Conservation (phyloP, 805 yeast species). For the Yamadazyma philogaea region DNA sequence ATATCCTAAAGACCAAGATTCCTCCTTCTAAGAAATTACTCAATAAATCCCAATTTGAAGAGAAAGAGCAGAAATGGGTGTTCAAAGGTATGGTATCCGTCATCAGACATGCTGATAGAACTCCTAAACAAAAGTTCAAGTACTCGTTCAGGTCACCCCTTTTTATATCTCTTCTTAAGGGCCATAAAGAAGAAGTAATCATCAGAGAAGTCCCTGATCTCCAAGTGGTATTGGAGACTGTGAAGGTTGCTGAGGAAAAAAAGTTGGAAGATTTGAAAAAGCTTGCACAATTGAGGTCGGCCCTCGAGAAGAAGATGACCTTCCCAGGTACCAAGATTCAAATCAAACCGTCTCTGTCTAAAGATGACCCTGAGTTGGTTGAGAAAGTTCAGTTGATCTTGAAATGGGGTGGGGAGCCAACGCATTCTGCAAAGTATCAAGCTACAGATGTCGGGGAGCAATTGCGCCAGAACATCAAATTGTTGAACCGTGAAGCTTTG, state of each 20-base stretch:
- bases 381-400: conserved; percentile 94
- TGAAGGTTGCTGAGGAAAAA: conserved; percentile 74
- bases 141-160: conserved; percentile 88
- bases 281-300: conserved; percentile 69
- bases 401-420: conserved; percentile 99
- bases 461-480: conserved; percentile 83
- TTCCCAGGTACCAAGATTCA: conserved; percentile 97
- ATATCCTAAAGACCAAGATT: conserved; percentile 35
- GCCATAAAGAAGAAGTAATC: conserved; percentile 93
- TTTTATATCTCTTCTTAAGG: conserved; percentile 82
- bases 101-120: conserved; percentile 95
- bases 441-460: conserved; percentile 95
- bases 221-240: conserved; percentile 79
- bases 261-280: conserved; percentile 78
- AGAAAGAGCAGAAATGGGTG: conserved; percentile 88
- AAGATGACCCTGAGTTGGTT: conserved; percentile 59
- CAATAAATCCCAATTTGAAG: conserved; percentile 44
- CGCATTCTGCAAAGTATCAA: conserved; percentile 94
- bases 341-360: conserved; percentile 78
- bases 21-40: conserved; percentile 33
- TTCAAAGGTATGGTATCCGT: conserved; percentile 90
- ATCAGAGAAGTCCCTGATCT: conserved; percentile 87
- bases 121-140: conserved; percentile 97
- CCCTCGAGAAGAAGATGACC: conserved; percentile 81
- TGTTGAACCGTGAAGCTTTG: conserved; percentile 79